Evolutionary conservation across 2,329 filamentous ascomycete genomes (phyloP).

Genomic region (Dactylellina haptotyla): DNA sequence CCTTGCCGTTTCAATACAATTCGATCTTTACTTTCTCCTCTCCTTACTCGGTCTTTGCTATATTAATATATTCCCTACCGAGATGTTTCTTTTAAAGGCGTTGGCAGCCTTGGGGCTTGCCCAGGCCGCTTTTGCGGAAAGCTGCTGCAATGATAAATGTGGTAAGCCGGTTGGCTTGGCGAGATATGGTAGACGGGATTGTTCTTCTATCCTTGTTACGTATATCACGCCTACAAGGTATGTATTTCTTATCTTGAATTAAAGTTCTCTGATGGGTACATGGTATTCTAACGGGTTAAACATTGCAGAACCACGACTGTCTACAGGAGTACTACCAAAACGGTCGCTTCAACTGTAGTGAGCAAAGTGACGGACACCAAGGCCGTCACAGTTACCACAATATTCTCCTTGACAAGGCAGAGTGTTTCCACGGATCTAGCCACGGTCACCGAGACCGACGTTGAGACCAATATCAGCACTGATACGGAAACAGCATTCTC

Average conservation of each 20-base stretch:
- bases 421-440: conserved; percentile 19
- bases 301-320: too few relatives aligned
- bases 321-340: conserved; percentile 16
- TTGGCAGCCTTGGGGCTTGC: conserved; percentile 38
- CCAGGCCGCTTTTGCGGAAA: conserved; percentile 20
- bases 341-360: neutral
- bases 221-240: conserved; percentile 35
- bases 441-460: conserved; percentile 23
- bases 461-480: conserved; percentile 11
- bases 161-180: conserved; percentile 31
- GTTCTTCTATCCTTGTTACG: conserved; percentile 32
- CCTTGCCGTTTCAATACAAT: too few relatives aligned
- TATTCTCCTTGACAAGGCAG: conserved; percentile 17
- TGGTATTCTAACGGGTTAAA: too few relatives aligned
- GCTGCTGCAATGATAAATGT: conserved; percentile 34
- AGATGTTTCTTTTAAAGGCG: conserved; percentile 37
- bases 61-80: neutral
- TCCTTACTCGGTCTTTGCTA: neutral
- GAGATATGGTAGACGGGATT: conserved; percentile 29
- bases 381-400: conserved; percentile 24
- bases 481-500: conserved; percentile 10
- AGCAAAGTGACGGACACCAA: conserved; percentile 12
- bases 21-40: neutral
- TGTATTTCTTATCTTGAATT: too few relatives aligned
- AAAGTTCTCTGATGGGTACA: too few relatives aligned